Percentiles rank a stretch among this genome's conserved stretches.
phyloP scores from a whole-genome alignment of 345 rosid species.

The Gossypium mustelinum region DNA sequence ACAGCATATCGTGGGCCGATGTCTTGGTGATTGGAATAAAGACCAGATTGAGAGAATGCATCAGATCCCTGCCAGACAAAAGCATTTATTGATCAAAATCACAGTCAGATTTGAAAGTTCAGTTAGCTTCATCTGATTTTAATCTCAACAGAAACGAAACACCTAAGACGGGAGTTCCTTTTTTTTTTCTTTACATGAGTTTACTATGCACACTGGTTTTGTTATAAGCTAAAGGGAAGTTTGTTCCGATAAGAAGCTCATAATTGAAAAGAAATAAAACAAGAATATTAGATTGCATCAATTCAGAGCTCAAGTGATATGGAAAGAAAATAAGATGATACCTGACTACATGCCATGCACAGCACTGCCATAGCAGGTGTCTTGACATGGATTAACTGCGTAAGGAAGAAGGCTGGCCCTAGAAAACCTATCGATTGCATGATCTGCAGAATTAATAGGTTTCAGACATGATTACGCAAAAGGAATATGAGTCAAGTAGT shows the following conservation, averaged over 20 bases:
- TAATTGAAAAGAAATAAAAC: background rate
- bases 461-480: conserved; percentile 16
- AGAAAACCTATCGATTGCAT: conserved; percentile 97
- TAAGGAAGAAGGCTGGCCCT: conserved; percentile 92
- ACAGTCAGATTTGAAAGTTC: too few relatives aligned
- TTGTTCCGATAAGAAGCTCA: background rate
- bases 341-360: conserved; percentile 99
- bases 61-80: conserved; percentile 68
- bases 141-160: too few relatives aligned
- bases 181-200: background rate
- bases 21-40: conserved; percentile 96
- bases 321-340: conserved; percentile 27
- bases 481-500: background rate
- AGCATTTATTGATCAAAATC: background rate
- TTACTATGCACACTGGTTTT: background rate
- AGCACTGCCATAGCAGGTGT: conserved; percentile 94
- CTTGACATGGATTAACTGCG: conserved; percentile 75
- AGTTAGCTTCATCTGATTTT: too few relatives aligned
- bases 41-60: conserved; percentile 97
- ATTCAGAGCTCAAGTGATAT: conserved; percentile 8
- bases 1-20: conserved; percentile 95
- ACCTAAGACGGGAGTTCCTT: too few relatives aligned
- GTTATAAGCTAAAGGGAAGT: background rate
- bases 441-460: conserved; percentile 54
- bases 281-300: background rate